Evolutionary conservation across 805 yeast genomes (phyloP).

Genomic region (Dipodascus geniculatus): DNA sequence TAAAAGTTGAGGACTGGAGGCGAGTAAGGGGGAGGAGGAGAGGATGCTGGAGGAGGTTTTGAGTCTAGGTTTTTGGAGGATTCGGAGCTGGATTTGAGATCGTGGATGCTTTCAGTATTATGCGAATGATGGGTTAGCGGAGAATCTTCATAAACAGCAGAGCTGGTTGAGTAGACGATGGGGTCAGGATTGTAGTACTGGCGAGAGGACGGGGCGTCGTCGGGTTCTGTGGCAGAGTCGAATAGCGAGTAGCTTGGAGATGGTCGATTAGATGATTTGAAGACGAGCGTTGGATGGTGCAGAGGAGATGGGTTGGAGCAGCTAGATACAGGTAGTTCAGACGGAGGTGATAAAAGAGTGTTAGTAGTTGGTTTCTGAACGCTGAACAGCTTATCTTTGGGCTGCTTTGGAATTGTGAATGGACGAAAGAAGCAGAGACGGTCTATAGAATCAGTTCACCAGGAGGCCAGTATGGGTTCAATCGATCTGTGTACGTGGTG

Average conservation of each 20-base stretch:
- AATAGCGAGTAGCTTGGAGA: neutral
- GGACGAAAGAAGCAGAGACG: neutral
- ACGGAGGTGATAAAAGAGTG: neutral
- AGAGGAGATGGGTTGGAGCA: neutral
- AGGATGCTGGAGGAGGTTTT: conserved; percentile 1
- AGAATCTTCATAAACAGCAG: too few relatives aligned
- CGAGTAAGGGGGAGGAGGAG: conserved; percentile 19
- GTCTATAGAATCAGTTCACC: too few relatives aligned
- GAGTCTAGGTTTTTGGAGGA: neutral
- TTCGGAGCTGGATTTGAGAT: neutral
- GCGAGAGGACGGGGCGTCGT: too few relatives aligned
- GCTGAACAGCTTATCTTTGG: neutral
- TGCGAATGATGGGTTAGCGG: too few relatives aligned
- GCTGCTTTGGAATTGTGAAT: neutral
- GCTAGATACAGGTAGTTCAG: neutral
- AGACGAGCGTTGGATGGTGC: too few relatives aligned
- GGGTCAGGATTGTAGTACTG: too few relatives aligned
- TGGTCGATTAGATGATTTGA: neutral
- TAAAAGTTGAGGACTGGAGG: conserved; percentile 14
- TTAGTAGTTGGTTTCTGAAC: neutral
- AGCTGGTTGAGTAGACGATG: too few relatives aligned
- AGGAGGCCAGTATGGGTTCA: neutral
- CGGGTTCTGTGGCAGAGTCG: too few relatives aligned
- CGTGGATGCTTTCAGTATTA: too few relatives aligned
- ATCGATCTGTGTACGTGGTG: neutral